A percentile compares a stretch with the other conserved stretches of the same genome.
Conservation (phyloP, 202 grass and related monocot species). For the Dendrocalamus latiflorus region DNA sequence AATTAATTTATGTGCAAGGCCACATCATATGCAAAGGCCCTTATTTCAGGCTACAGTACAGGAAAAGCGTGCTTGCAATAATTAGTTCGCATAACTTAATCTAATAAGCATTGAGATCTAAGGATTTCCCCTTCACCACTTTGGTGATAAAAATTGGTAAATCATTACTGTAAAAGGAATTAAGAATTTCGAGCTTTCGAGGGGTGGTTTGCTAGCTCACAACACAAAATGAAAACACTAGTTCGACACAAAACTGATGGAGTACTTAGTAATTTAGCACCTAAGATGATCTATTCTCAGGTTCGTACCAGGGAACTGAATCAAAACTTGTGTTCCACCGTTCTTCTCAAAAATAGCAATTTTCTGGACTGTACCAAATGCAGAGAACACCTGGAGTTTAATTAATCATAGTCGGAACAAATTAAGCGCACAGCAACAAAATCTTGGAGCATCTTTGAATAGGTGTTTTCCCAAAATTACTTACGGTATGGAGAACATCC, state of each 20-base stretch:
- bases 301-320: slow-evolving; percentile 68
- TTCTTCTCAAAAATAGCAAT: slow-evolving; percentile 87
- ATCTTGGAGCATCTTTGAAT: neutral
- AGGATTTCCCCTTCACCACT: too few species aligned
- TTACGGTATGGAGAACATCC: slow-evolving; percentile 84
- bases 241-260: neutral
- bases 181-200: neutral
- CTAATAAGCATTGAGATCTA: neutral
- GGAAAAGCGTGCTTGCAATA: neutral
- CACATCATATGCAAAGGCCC: neutral
- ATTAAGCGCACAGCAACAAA: neutral
- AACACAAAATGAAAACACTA: too few species aligned
- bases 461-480: neutral
- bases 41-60: neutral
- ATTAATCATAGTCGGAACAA: slow-evolving; percentile 2
- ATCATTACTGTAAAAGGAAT: neutral
- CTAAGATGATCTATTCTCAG: neutral
- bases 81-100: neutral
- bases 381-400: slow-evolving; percentile 61
- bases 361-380: slow-evolving; percentile 73
- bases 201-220: neutral
- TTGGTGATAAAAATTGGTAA: neutral
- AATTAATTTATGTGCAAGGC: neutral
- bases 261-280: neutral
- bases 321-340: slow-evolving; percentile 69